phyloP scores from a whole-genome alignment of 306 rosid genomes.

The Elaeagnus macrophylla region DNA sequence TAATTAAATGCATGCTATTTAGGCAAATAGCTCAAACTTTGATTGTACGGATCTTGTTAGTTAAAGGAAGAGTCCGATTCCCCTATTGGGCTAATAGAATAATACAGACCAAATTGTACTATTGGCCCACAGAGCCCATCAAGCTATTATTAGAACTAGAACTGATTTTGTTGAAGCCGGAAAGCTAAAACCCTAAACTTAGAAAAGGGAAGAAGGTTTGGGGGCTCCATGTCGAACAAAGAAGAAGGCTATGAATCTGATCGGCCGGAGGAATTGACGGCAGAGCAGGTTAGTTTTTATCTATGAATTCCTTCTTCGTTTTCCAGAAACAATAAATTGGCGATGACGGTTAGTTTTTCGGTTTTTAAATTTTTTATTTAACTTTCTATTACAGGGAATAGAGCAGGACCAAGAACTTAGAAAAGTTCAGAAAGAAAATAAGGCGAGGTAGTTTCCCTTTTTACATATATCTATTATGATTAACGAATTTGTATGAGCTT shows the following conservation, averaged over 20 bases:
- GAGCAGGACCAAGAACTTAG: conserved; percentile 44
- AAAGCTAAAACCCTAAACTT: conserved; percentile 23
- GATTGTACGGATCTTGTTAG: no score
- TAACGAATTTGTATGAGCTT: no score
- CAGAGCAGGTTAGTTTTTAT: conserved; percentile 35
- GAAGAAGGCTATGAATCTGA: conserved; percentile 57
- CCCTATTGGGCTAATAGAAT: no score
- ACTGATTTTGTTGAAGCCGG: no score
- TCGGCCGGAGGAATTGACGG: conserved; percentile 78
- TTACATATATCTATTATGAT: no score
- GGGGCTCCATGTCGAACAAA: conserved; percentile 37
- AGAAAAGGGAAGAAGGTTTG: conserved; percentile 1
- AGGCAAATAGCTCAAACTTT: no score
- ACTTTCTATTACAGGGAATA: conserved; percentile 41
- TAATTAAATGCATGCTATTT: no score
- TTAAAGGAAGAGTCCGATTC: no score
- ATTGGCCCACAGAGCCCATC: no score
- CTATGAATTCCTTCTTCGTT: neutral
- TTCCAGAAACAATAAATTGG: neutral
- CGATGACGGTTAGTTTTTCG: neutral
- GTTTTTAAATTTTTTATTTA: neutral
- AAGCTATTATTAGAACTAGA: no score
- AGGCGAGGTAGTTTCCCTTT: conserved; percentile 39
- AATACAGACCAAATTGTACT: no score
- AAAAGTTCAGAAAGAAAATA: conserved; percentile 54